Evolutionary conservation across 1,284 basidiomycete species (phyloP).

Genomic region (Cutaneotrichosporon cutaneum): DNA sequence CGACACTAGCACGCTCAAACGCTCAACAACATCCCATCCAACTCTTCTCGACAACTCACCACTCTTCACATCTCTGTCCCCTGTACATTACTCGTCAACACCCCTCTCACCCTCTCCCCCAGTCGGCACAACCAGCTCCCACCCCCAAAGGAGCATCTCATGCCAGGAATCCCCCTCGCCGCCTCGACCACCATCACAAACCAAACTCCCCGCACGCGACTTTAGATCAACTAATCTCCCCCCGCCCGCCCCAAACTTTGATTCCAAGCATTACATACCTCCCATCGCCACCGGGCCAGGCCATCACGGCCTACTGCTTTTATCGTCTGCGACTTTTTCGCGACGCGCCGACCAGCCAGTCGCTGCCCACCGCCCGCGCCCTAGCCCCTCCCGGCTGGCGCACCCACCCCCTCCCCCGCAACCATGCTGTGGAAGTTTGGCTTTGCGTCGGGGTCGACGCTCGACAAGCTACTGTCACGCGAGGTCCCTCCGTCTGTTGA

Average conservation of each 20-base stretch:
- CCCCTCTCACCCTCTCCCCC: background rate
- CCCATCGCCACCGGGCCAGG: background rate
- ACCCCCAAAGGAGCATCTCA: background rate
- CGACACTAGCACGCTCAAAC: too few relatives aligned
- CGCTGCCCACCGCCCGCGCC: slow-evolving; percentile 4
- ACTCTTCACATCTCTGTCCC: background rate
- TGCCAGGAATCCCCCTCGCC: background rate
- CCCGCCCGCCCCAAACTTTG: background rate
- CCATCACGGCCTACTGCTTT: background rate
- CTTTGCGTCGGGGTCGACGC: slow-evolving; percentile 47
- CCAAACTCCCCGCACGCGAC: background rate
- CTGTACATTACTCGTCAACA: background rate
- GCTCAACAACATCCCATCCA: slow-evolving; percentile 5
- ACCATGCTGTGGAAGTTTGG: slow-evolving; percentile 54
- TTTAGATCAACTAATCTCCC: background rate
- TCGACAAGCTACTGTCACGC: slow-evolving; percentile 48
- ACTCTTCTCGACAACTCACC: background rate
- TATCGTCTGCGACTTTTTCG: background rate
- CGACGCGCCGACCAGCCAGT: background rate
- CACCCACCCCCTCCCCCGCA: background rate
- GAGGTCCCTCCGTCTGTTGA: slow-evolving; percentile 62
- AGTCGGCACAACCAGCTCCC: background rate
- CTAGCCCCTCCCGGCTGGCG: background rate
- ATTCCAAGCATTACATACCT: background rate
- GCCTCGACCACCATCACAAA: background rate